These are phyloP conservation scores for Elaeis oleifera DNA, from an alignment of 202 grass and related monocot genomes.

Conservation along the genomic window DNA sequence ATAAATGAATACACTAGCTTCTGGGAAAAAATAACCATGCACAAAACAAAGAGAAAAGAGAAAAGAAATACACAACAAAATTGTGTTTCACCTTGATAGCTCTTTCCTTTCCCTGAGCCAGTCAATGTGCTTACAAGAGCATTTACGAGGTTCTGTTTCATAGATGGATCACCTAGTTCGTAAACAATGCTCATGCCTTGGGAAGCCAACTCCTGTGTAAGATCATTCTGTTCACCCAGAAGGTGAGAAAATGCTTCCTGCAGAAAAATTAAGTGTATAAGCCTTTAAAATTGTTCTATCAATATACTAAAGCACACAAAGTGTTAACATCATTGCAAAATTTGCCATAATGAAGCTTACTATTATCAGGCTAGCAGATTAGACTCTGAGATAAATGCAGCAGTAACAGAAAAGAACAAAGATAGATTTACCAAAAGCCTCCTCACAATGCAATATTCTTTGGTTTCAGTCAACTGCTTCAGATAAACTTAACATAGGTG, in stretches of 20 bases:
- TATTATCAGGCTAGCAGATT: no score
- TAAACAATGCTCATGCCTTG: constrained; percentile 99
- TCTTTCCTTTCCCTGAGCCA: constrained; percentile 79
- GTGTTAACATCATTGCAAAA: no score
- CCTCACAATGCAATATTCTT: no score
- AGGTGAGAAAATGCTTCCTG: constrained; percentile 93
- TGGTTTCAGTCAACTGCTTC: no score
- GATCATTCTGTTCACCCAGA: constrained; percentile 91
- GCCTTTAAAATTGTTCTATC: not conserved
- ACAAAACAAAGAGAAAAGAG: constrained; percentile 4
- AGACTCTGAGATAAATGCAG: no score
- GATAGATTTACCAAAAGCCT: no score
- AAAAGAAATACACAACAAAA: constrained; percentile 2
- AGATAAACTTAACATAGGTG: no score
- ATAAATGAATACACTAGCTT: constrained; percentile 2
- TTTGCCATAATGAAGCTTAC: no score
- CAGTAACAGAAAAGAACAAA: no score
- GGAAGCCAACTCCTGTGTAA: constrained; percentile 95
- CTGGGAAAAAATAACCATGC: constrained; percentile 21
- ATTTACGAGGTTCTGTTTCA: constrained; percentile 79
- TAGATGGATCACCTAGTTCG: constrained; percentile 88
- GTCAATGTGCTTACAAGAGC: constrained; percentile 87
- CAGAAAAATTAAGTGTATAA: constrained; percentile 25
- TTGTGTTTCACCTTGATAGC: constrained; percentile 61
- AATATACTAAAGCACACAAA: no score